Evolutionary conservation across 176 grass and related monocot genomes (phyloP), one percentile per base, ranked within the genome.

Genomic region (Puccinellia tenuiflora): DNA sequence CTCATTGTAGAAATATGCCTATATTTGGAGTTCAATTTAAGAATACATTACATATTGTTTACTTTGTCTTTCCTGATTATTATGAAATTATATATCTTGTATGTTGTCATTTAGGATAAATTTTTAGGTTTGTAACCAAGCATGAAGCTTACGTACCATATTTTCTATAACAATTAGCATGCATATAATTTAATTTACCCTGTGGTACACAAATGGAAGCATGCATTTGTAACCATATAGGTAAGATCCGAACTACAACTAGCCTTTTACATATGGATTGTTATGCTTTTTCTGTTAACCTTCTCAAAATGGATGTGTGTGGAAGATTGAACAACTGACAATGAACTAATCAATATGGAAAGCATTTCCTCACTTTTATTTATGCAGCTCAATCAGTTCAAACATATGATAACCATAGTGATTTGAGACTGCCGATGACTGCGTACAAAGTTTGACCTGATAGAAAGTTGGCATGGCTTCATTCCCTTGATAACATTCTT

Each of bases 281-380:
- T 28, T 7, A 28, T 76, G 33, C 11, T 72, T 63, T 73, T 79
- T 16, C 34, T 52, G 21, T 34, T 37, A 26, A 38, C 34, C 56
- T 86, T 8, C 2, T 5, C 11, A 30, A 62, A 79, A 73, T 39
- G 26, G 40, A 13, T 73, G 25, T 14, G 9, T 55, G 55, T 55
- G 75, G 75, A 35, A 72, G 42, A 64, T 64, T 43, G 37, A 88
- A 83, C 17, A 47, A 28, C 68, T 61, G 31, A 29, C 20, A 78
- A 5, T 42, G 75, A 37, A 73, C 2, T 68, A 61, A 84, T 74
- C 34, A 79, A 55, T 7, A 16, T 52, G 72, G 65, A 73, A 51
- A 25, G n/a, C 0, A 24, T 67, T 25, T 47, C 20, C 24, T 24
- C 51, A n/a, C 46, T 86, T 61, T 39, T 70, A 51, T 77, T 40